phyloP scores from a whole-genome alignment of 2,329 filamentous ascomycete genomes.

The Elsinoe perseae region DNA sequence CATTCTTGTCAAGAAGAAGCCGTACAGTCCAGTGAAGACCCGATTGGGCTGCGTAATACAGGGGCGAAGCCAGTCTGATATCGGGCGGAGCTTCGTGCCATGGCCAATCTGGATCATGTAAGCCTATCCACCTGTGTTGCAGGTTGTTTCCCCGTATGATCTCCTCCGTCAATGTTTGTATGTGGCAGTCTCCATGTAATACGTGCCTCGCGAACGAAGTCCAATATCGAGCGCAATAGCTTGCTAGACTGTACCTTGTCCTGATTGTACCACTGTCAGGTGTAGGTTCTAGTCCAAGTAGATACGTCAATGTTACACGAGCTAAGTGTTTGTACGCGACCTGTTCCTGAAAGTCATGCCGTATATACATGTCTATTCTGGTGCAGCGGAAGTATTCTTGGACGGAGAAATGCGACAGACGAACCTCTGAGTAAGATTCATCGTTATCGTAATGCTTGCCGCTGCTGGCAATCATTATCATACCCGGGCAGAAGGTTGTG shows the following conservation, averaged over 20 bases:
- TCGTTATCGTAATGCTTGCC: not conserved
- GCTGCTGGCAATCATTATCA: not conserved
- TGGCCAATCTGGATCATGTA: not conserved
- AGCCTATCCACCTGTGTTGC: not conserved
- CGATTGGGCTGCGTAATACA: not conserved
- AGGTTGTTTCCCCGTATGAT: too few relatives aligned
- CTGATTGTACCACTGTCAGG: not conserved
- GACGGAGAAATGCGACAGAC: not conserved
- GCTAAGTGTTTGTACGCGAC: not conserved
- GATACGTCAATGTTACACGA: not conserved
- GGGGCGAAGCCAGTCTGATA: not conserved
- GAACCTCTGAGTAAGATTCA: not conserved
- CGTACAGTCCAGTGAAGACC: too few relatives aligned
- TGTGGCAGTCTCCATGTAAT: too few relatives aligned
- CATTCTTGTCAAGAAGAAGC: too few relatives aligned
- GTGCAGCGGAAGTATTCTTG: not conserved
- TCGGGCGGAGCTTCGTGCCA: not conserved
- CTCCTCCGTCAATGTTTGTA: too few relatives aligned
- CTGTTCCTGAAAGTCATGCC: not conserved
- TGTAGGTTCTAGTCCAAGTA: not conserved
- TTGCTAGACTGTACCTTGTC: not conserved
- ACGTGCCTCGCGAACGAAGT: too few relatives aligned
- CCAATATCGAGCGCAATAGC: too few relatives aligned
- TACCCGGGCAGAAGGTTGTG: not conserved
- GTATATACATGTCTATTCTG: not conserved